Base-by-base conservation (phyloP, 441 rosid species). In the Raphanus hybrid region DNA sequence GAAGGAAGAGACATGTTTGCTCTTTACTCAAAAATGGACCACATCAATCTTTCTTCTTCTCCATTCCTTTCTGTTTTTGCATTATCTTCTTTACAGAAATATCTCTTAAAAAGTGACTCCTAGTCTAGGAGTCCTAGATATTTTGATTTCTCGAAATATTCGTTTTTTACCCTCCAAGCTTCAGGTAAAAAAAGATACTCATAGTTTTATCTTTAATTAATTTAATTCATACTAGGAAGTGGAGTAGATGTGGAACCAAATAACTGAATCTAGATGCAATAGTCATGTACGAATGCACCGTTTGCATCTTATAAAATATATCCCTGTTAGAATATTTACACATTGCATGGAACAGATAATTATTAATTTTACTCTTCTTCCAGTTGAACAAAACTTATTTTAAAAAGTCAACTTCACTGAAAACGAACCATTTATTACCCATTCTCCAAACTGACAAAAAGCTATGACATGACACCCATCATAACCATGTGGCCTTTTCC, bases 11-110 rank as follows among this genome's bases (percentile, higher is more conserved):
- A 78, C 69, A 78, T 72, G 63, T 60, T 72, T 78, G 73, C 77
- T 78, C 77, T 72, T 72, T 78, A 67, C 64, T 27, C 69, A 29
- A 78, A 71, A 48, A 8, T 78, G 81, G 81, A 66, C 81, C 81
- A 73, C 74, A 73, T 62, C 43, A 29, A 58, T 71, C 54, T 71
- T 39, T 65, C 1, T 70, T 77, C 80, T 70, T 64, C 76, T 58
- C 71, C 67, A 57, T 23, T 77, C 67, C 71, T 64, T 71, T 71
- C n/a, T 0, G 6, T 1, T 3, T 60, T 41, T 66, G 14, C 32
- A 60, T 48, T 60, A 69, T 70, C 69, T 62, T 69, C 69, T 48
- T 66, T 15, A 4, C 71, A 34, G 29, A 69, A 62, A 77, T 70
- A 70, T 77, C 80, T 12, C 4, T 64, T 3, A 2, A 64, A 52